Evolutionary conservation across 345 rosid species (phyloP).

Genomic region (Conringia planisiliqua): DNA sequence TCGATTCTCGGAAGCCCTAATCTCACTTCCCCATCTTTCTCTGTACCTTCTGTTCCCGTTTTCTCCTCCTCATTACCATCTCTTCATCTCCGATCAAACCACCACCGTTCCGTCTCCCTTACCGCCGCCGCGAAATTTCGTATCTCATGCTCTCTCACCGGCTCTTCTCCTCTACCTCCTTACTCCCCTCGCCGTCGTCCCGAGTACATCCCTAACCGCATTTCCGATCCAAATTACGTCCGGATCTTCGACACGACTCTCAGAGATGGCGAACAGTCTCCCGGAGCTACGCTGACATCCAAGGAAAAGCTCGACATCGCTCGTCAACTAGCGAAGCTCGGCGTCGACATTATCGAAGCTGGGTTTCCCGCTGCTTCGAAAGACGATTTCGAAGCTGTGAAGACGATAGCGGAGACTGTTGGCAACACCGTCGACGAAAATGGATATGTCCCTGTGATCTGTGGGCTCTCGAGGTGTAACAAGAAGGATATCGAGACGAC

Average conservation of each 20-base stretch:
- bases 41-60: background rate
- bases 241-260: slow-evolving; percentile 94
- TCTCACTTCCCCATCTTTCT: background rate
- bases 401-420: slow-evolving; percentile 58
- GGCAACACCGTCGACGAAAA: slow-evolving; percentile 64
- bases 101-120: slow-evolving; percentile 7
- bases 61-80: slow-evolving; percentile 4
- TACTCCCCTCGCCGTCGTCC: slow-evolving; percentile 42
- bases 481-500: slow-evolving; percentile 67
- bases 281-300: slow-evolving; percentile 88
- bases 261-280: slow-evolving; percentile 97
- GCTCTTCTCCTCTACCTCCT: slow-evolving; percentile 16
- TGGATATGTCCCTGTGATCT: slow-evolving; percentile 84
- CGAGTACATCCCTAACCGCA: slow-evolving; percentile 57
- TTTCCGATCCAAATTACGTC: slow-evolving; percentile 67
- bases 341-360: slow-evolving; percentile 88
- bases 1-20: slow-evolving; percentile 8
- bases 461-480: slow-evolving; percentile 85
- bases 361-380: slow-evolving; percentile 87
- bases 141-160: slow-evolving; percentile 27
- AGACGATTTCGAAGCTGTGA: slow-evolving; percentile 88
- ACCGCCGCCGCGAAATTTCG: slow-evolving; percentile 6
- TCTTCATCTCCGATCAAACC: background rate
- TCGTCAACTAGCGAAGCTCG: slow-evolving; percentile 75
- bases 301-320: slow-evolving; percentile 87